Evolutionary conservation across 2,329 filamentous ascomycete genomes (phyloP).

Genomic region (Trichocomaceae sp.): DNA sequence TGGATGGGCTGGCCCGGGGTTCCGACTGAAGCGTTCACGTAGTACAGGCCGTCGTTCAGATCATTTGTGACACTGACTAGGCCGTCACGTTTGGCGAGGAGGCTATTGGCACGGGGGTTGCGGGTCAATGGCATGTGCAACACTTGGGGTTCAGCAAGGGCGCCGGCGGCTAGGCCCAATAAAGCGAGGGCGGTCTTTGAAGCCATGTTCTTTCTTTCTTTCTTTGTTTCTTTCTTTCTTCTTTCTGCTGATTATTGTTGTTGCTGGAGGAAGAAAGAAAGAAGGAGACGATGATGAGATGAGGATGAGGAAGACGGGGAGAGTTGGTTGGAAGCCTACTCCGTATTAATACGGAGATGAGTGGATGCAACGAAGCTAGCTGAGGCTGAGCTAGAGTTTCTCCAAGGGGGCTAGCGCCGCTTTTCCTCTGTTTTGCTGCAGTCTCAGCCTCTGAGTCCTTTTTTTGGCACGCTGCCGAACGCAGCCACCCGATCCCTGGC

Average conservation of each 20-base stretch:
- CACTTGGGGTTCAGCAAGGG: slow-evolving; percentile 12
- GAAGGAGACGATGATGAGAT: too few species aligned
- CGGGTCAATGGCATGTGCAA: slow-evolving; percentile 9
- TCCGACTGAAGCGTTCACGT: slow-evolving; percentile 56
- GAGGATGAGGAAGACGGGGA: not conserved
- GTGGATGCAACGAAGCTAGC: too few species aligned
- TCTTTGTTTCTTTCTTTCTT: not conserved
- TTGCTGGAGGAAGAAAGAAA: too few species aligned
- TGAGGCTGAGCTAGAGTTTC: not conserved
- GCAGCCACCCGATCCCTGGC: not conserved
- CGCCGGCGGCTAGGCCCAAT: slow-evolving; percentile 7
- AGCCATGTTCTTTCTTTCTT: not conserved
- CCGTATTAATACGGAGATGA: not conserved
- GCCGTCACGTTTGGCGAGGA: slow-evolving; percentile 10
- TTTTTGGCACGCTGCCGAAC: not conserved
- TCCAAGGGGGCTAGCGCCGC: too few species aligned
- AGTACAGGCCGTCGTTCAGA: slow-evolving; percentile 45
- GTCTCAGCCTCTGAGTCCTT: too few species aligned
- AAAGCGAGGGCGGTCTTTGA: slow-evolving; percentile 6
- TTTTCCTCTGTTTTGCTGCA: not conserved
- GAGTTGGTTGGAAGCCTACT: too few species aligned
- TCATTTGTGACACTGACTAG: slow-evolving; percentile 6
- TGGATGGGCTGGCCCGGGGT: slow-evolving; percentile 54
- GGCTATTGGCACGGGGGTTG: not conserved
- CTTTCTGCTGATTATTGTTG: not conserved